Evolutionary conservation across 805 yeast genomes (phyloP).

Genomic region (Kodamaea laetipori): DNA sequence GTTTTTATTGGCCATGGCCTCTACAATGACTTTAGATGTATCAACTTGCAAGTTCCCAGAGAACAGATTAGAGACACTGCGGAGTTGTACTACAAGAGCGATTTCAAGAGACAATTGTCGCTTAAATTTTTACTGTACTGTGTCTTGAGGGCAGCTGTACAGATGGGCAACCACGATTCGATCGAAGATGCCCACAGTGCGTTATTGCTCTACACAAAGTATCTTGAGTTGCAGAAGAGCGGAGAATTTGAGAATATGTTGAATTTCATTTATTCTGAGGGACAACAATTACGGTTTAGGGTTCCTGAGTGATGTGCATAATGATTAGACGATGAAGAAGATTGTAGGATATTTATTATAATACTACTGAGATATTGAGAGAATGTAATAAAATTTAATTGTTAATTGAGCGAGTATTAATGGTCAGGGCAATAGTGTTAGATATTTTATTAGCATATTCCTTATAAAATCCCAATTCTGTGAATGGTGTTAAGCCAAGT

Average conservation of each 20-base stretch:
- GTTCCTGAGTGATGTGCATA: conserved; percentile 40
- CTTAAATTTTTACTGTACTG: conserved; percentile 85
- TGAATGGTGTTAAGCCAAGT: no score
- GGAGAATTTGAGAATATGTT: conserved; percentile 66
- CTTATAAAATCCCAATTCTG: no score
- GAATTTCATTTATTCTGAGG: conserved; percentile 70
- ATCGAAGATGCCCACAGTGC: conserved; percentile 96
- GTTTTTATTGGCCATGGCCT: conserved; percentile 95
- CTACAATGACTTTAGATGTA: conserved; percentile 87
- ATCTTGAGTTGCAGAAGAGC: conserved; percentile 56
- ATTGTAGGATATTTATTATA: no score
- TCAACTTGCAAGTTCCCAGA: conserved; percentile 85
- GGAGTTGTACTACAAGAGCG: conserved; percentile 71
- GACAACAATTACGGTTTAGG: conserved; percentile 55
- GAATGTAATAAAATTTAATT: no score
- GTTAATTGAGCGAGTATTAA: no score
- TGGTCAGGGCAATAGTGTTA: no score
- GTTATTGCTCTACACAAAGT: conserved; percentile 69
- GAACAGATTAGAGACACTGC: conserved; percentile 89
- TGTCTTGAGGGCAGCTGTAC: conserved; percentile 73
- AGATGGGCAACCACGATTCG: conserved; percentile 93
- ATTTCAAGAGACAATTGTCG: conserved; percentile 75
- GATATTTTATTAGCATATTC: no score
- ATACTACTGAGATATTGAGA: neutral
- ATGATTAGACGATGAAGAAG: neutral